phyloP scores from a whole-genome alignment of 768 basidiomycete genomes.

The Lentinula sp. region DNA sequence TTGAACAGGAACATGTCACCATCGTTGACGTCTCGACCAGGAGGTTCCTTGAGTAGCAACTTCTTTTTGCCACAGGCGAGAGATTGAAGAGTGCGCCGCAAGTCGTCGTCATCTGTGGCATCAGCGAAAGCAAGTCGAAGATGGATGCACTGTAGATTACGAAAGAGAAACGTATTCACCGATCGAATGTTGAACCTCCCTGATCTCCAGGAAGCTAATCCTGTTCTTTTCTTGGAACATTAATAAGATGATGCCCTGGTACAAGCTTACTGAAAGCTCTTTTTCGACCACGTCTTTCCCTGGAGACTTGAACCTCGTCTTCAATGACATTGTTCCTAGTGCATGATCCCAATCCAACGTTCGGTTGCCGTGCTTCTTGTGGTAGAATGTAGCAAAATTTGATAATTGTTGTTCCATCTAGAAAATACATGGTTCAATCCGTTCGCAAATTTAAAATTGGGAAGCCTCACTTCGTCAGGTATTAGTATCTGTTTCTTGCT shows the following conservation, averaged over 20 bases:
- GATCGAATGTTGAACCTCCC: background rate
- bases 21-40: constrained; percentile 71
- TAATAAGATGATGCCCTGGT: constrained; percentile 82
- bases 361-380: constrained; percentile 67
- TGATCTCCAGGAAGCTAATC: constrained; percentile 61
- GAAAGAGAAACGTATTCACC: background rate
- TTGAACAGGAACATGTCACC: constrained; percentile 81
- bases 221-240: constrained; percentile 72
- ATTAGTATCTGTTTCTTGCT: constrained; percentile 47
- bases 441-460: background rate
- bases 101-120: constrained; percentile 56
- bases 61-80: constrained; percentile 88
- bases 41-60: constrained; percentile 76
- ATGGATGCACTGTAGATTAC: background rate
- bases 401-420: constrained; percentile 74
- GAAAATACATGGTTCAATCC: constrained; percentile 7
- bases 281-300: constrained; percentile 34
- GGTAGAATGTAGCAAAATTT: constrained; percentile 67
- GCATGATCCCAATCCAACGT: constrained; percentile 83
- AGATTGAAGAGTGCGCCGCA: constrained; percentile 85
- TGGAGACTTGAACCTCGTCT: constrained; percentile 58
- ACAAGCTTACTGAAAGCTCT: constrained; percentile 86
- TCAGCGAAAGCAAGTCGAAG: constrained; percentile 8
- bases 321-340: constrained; percentile 77
- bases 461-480: constrained; percentile 40